A percentile compares a stretch with the other conserved stretches of the same genome.
Conservation (phyloP, 2,329 filamentous ascomycete genomes). For the Claviceps lovelessii region DNA sequence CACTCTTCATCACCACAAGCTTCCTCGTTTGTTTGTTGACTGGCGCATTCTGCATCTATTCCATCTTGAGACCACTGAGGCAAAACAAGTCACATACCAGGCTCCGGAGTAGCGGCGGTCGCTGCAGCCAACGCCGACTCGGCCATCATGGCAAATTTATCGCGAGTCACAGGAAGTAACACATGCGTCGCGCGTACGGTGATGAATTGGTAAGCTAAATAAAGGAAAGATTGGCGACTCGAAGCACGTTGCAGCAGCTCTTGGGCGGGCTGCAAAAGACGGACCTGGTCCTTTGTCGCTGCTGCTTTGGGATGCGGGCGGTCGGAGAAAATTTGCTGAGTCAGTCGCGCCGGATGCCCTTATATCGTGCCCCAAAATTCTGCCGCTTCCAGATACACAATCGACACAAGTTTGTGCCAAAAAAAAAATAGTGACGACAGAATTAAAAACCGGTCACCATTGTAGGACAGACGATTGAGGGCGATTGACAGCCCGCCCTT, state of each 20-base stretch:
- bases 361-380: constrained; percentile 26
- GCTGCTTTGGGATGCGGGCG: constrained; percentile 17
- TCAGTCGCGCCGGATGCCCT: constrained; percentile 23
- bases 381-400: constrained; percentile 26
- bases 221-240: neutral
- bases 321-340: constrained; percentile 29
- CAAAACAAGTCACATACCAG: constrained; percentile 17
- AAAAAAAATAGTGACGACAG: constrained; percentile 6
- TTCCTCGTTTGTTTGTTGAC: neutral
- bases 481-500: neutral
- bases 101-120: constrained; percentile 19
- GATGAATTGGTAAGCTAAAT: neutral
- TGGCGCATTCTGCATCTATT: neutral
- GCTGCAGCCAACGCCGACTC: constrained; percentile 25
- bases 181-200: constrained; percentile 9
- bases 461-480: neutral
- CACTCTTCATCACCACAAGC: neutral
- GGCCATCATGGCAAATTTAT: constrained; percentile 25
- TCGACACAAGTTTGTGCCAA: constrained; percentile 11
- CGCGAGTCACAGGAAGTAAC: constrained; percentile 11
- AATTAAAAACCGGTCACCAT: neutral
- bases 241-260: constrained; percentile 1
- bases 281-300: constrained; percentile 6
- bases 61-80: neutral
- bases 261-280: constrained; percentile 5